Evolutionary conservation across 2,329 filamentous ascomycete species (phyloP).

Genomic region (Microcyclosporella mali): DNA sequence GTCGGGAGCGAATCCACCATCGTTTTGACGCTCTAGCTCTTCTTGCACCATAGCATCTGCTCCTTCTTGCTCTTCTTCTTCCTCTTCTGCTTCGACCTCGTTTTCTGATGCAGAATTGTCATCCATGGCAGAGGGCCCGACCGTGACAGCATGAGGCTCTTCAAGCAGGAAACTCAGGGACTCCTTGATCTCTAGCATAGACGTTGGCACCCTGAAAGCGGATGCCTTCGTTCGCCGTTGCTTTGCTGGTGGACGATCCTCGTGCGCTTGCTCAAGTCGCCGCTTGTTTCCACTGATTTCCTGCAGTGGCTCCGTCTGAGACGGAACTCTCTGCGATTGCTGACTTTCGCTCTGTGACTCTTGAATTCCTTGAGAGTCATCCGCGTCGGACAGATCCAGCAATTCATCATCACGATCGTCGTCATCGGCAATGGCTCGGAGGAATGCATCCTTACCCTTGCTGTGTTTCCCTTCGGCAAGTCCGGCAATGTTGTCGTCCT

Average conservation of each 20-base stretch:
- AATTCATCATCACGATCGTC: slow-evolving; percentile 58
- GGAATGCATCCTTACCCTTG: slow-evolving; percentile 74
- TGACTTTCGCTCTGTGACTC: slow-evolving; percentile 27
- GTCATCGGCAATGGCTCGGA: slow-evolving; percentile 76
- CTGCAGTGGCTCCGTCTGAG: slow-evolving; percentile 12
- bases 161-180: slow-evolving; percentile 80
- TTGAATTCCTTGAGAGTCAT: slow-evolving; percentile 39
- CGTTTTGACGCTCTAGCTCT: slow-evolving; percentile 25
- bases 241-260: slow-evolving; percentile 37
- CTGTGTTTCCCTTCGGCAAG: slow-evolving; percentile 50
- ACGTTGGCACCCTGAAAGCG: slow-evolving; percentile 57
- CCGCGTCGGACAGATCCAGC: slow-evolving; percentile 59
- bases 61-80: slow-evolving; percentile 41
- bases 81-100: slow-evolving; percentile 42
- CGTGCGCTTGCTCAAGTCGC: slow-evolving; percentile 15
- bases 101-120: slow-evolving; percentile 42
- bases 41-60: slow-evolving; percentile 39
- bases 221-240: slow-evolving; percentile 33
- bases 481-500: slow-evolving; percentile 84
- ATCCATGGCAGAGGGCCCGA: slow-evolving; percentile 46
- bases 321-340: slow-evolving; percentile 16
- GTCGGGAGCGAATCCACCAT: slow-evolving; percentile 29
- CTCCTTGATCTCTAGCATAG: slow-evolving; percentile 73
- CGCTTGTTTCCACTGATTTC: slow-evolving; percentile 30
- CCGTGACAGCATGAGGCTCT: slow-evolving; percentile 37